Conservation (phyloP, 164 flowering plant species). For the Malania oleifera region DNA sequence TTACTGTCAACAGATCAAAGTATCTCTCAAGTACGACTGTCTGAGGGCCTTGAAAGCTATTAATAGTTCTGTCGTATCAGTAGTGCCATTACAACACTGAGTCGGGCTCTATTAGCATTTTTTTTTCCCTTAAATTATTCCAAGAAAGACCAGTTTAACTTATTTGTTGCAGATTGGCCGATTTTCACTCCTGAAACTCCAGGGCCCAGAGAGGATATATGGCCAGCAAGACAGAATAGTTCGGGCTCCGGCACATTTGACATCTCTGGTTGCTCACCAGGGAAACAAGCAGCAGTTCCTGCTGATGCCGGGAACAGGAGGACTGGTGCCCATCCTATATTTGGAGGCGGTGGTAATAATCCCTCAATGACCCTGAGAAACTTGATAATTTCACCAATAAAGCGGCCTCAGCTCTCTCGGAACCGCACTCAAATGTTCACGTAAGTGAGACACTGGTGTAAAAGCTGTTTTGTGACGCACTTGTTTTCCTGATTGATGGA, state of each 20-base stretch:
- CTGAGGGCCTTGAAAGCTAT: neutral
- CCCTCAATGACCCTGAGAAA: conserved; percentile 81
- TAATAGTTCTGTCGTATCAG: too few species aligned
- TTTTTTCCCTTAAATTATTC: conserved; percentile 12
- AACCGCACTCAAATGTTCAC: conserved; percentile 65
- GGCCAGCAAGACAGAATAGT: conserved; percentile 78
- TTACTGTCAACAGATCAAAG: too few species aligned
- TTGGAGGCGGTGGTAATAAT: conserved; percentile 53
- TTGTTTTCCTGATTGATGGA: neutral
- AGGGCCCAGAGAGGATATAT: conserved; percentile 88
- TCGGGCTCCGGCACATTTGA: conserved; percentile 74
- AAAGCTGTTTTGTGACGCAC: too few species aligned
- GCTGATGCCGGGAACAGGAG: conserved; percentile 51
- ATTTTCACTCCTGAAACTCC: conserved; percentile 86
- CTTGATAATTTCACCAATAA: conserved; percentile 85
- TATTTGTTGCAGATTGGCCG: conserved; percentile 79
- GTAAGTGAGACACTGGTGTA: too few species aligned
- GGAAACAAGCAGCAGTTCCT: conserved; percentile 40
- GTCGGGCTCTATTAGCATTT: conserved; percentile 10
- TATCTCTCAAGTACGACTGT: too few species aligned
- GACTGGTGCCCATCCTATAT: conserved; percentile 34
- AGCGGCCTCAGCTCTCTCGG: conserved; percentile 89
- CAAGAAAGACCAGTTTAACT: conserved; percentile 63
- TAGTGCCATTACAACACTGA: conserved; percentile 4
- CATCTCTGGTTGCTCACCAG: conserved; percentile 64